Conservation (phyloP, 805 yeast genomes). For the Blastobotrys robertii region DNA sequence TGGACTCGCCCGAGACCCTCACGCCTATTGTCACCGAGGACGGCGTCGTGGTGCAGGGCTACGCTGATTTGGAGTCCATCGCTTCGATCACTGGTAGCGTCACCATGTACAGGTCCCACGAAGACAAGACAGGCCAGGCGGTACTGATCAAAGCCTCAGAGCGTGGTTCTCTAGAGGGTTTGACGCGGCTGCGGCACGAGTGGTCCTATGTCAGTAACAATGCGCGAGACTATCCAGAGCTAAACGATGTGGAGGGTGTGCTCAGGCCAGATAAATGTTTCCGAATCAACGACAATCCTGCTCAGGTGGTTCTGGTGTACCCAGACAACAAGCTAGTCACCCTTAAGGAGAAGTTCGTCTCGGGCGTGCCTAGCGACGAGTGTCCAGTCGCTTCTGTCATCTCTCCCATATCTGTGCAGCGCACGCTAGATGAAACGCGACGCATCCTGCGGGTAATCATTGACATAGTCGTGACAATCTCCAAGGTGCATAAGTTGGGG, state of each 20-base stretch:
- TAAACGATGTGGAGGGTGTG: constrained; percentile 13
- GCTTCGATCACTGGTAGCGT: constrained; percentile 1
- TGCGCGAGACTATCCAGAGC: constrained; percentile 1
- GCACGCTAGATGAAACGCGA: constrained; percentile 15
- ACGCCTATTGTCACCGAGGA: background rate
- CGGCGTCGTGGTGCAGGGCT: too few species aligned
- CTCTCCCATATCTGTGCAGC: background rate
- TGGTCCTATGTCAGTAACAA: constrained; percentile 13
- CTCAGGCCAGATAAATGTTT: constrained; percentile 15
- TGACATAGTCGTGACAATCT: constrained; percentile 19
- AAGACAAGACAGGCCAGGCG: constrained; percentile 9
- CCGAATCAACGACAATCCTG: constrained; percentile 12
- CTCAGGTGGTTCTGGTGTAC: constrained; percentile 14
- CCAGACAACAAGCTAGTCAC: constrained; percentile 15
- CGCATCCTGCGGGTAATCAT: constrained; percentile 21
- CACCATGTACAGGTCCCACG: constrained; percentile 14
- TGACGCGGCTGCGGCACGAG: constrained; percentile 19
- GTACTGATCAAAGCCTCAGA: constrained; percentile 17
- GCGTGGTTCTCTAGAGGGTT: constrained; percentile 16
- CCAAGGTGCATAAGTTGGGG: constrained; percentile 32
- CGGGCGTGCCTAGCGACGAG: constrained; percentile 1
- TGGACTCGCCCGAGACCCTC: background rate
- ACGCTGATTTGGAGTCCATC: too few species aligned
- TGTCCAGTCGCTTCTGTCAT: background rate
- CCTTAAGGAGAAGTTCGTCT: constrained; percentile 13